Evolutionary conservation across 1,284 basidiomycete genomes (phyloP), one percentile per base, ranked within the genome.

Genomic region (Stygiomarasmius scandens): DNA sequence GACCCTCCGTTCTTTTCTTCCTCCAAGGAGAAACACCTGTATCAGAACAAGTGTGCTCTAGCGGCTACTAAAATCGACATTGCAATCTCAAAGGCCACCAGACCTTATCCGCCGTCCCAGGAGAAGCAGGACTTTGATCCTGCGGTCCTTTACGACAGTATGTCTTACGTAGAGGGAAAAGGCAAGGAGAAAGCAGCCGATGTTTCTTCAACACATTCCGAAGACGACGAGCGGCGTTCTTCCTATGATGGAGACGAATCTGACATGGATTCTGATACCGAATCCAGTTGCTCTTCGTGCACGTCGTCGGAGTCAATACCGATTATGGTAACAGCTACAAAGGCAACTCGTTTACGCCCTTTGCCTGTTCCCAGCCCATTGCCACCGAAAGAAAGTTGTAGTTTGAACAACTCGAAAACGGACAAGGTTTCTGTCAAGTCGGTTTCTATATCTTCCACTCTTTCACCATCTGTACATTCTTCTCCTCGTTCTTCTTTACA

Each of bases 141-240:
- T 32, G 12, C 12, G 12, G 29, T 12, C 12, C 29, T 32, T 32
- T 32, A 32, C 29, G 29, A 32, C 29, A 32, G 12, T 5, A 12
- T 6, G 12, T 12, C 29, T 5, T 12, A 32, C 12, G 5, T 32
- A 32, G 29, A 32, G 12, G 29, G 5, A 12, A 41, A 41, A 77
- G 5, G 69, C 72, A n/a, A 65, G 58, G 0, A 74, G 72, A 38
- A 62, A 66, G 59, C 79, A 81, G 10, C 81, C 81, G 36, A 79
- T 61, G 29, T 77, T 76, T 61, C 79, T 78, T 22, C 69, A n/a
- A n/a, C n/a, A 69, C 49, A 84, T 76, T 57, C 79, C 67, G 63
- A 74, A 83, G 3, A 41, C 16, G 38, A 41, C 4, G 38, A 41
- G 6, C 6, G n/a, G 16, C 38, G 16, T 6, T 41, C 38, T 9